Evolutionary conservation across 140 eudicot species (phyloP).

Genomic region (Flaveria floridana): DNA sequence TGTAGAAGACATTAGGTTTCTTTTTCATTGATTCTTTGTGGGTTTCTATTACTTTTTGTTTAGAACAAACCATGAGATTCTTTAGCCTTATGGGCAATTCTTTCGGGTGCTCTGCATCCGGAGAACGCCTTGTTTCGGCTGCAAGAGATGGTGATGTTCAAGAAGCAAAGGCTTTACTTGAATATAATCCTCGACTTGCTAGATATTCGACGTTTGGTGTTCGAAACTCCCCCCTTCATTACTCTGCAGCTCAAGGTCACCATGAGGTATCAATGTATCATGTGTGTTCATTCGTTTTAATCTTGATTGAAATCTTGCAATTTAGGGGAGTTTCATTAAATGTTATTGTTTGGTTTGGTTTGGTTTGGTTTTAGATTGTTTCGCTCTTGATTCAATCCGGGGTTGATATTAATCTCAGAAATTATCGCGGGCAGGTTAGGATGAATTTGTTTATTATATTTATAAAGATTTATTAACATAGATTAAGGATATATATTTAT

Average conservation of each 20-base stretch:
- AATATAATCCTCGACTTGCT: constrained; percentile 85
- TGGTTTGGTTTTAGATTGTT: constrained; percentile 35
- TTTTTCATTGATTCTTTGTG: constrained; percentile 16
- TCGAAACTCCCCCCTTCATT: constrained; percentile 88
- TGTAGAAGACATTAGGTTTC: constrained; percentile 14
- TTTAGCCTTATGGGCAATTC: constrained; percentile 83
- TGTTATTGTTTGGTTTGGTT: not conserved
- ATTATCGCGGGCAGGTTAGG: constrained; percentile 43
- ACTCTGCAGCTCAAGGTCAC: constrained; percentile 96
- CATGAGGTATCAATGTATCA: constrained; percentile 88
- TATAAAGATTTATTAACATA: not conserved
- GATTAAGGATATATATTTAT: not conserved
- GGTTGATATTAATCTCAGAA: constrained; percentile 45
- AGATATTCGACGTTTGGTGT: constrained; percentile 87
- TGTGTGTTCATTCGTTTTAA: too few relatives aligned
- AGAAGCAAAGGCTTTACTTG: constrained; percentile 86
- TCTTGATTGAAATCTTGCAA: not conserved
- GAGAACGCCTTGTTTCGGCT: constrained; percentile 88
- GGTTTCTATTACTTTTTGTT: not conserved
- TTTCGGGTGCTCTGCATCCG: constrained; percentile 94
- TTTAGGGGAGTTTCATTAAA: not conserved
- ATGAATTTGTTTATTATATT: not conserved
- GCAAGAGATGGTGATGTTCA: constrained; percentile 98
- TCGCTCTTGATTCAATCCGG: constrained; percentile 40
- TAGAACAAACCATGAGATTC: constrained; percentile 52